Conservation (phyloP, 345 rosid genomes). For the Raphanus sativus region DNA sequence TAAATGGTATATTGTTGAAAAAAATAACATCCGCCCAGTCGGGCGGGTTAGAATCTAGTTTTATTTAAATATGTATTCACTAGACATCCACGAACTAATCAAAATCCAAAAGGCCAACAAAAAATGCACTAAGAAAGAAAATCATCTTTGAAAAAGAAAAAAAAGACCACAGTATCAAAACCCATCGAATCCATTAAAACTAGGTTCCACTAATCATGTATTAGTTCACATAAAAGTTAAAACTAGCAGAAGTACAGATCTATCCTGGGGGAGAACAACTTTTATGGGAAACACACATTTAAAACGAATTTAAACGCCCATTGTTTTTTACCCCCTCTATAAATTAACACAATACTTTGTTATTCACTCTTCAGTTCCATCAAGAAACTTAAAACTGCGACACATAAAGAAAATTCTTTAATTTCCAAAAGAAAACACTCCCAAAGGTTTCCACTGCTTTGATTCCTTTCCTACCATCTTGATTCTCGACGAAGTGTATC, state of each 20-base stretch:
- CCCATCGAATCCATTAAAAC: neutral
- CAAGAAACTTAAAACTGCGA: neutral
- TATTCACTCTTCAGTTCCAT: neutral
- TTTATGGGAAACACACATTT: neutral
- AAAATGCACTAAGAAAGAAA: neutral
- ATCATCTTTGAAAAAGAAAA: neutral
- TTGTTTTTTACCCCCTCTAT: conserved; percentile 21
- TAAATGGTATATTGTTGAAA: too few relatives aligned
- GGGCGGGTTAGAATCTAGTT: too few relatives aligned
- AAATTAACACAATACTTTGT: neutral
- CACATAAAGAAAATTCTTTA: neutral
- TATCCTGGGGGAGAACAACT: neutral
- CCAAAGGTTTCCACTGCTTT: neutral
- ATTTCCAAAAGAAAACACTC: neutral
- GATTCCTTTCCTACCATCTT: neutral
- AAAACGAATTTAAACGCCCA: conserved; percentile 14
- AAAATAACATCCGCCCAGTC: too few relatives aligned
- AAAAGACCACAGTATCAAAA: neutral
- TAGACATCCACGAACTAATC: neutral
- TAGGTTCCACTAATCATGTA: neutral
- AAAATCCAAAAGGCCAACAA: neutral
- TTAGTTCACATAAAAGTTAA: neutral
- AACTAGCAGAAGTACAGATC: neutral
- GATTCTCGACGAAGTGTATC: too few relatives aligned
- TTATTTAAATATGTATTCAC: neutral